Evolutionary conservation across 441 rosid genomes (phyloP), one percentile per base, ranked within the genome.

Genomic region (Melastoma candidum): DNA sequence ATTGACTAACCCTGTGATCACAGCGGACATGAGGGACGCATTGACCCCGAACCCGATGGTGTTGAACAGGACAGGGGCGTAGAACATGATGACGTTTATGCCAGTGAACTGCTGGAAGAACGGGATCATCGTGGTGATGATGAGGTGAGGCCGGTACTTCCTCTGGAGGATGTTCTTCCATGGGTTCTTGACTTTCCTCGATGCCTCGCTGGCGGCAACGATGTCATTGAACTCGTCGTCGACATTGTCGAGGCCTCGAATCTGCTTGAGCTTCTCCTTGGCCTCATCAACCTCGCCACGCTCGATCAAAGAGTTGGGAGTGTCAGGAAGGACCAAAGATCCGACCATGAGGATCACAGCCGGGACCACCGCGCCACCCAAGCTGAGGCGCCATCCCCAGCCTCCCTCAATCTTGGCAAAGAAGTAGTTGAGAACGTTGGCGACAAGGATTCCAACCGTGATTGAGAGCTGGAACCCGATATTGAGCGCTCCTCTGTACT

Each of bases 341-440:
- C 82, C 82, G 7, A 68, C 9, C 54, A 73, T 77, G 63, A 77
- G 66, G 64, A 71, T 59, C 13, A 71, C 22, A 1, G 82, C 51
- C 1, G 82, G 82, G 25, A 77, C 73, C 11, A 56, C 71, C 13
- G 82, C 82, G 11, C 73, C 61, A 14, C 65, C 76, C 26, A 76
- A 73, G 44, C 78, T 73, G 59, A 76, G 49, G 58, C 81, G 68
- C 78, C 81, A 76, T 8, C 81, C 81, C 60, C 68, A 73, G 48
- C 74, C 76, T 1, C 76, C 78, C 32, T 63, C 44, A 56, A 76
- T 60, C 57, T 76, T 67, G 5, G 64, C 68, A 1, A 78, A 68
- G 64, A 69, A 71, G 48, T 68, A 77, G 54, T 77, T 77, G 12
- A 76, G 65, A 7, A 76, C 52, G 49, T 71, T 64, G 3, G 81